Percentiles rank a stretch among this genome's conserved stretches.
Evolutionary conservation across 371 early-diverging fungal species (phyloP).

Genomic region (Chytridium lagenaria): DNA sequence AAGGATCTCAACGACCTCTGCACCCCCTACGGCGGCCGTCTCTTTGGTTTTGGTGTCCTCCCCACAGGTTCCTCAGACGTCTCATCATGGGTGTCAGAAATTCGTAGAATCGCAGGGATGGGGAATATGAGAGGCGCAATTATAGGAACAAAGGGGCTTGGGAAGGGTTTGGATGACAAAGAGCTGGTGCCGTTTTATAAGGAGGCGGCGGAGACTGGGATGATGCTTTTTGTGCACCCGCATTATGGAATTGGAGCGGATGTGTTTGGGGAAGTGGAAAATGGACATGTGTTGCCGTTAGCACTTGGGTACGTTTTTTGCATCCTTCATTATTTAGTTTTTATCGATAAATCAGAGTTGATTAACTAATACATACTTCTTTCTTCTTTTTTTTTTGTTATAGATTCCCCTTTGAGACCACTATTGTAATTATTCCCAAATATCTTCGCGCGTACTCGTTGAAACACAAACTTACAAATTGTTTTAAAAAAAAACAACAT

Average conservation of each 20-base stretch:
- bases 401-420: constrained; percentile 57
- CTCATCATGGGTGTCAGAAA: constrained; percentile 35
- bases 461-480: neutral
- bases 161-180: constrained; percentile 54
- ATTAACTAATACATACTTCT: too few species aligned
- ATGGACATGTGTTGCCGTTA: constrained; percentile 53
- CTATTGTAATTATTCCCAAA: constrained; percentile 23
- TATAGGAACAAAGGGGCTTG: constrained; percentile 42
- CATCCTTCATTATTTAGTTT: too few species aligned
- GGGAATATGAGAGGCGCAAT: constrained; percentile 45
- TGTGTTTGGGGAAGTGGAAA: constrained; percentile 20
- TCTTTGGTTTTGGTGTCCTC: constrained; percentile 50
- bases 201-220: constrained; percentile 34
- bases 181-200: constrained; percentile 46
- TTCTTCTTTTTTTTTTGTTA: too few species aligned
- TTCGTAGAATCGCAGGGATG: constrained; percentile 40
- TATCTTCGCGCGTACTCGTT: neutral
- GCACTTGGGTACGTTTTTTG: too few species aligned
- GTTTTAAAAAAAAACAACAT: too few species aligned
- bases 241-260: constrained; percentile 47
- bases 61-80: constrained; percentile 40
- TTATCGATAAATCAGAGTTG: too few species aligned
- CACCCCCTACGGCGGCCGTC: constrained; percentile 10
- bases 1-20: constrained; percentile 42
- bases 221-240: constrained; percentile 52